Percentiles rank a stretch among this genome's conserved stretches.
Conservation (phyloP, 2,329 filamentous ascomycete species). For the Macrophomina pseudophaseolina region DNA sequence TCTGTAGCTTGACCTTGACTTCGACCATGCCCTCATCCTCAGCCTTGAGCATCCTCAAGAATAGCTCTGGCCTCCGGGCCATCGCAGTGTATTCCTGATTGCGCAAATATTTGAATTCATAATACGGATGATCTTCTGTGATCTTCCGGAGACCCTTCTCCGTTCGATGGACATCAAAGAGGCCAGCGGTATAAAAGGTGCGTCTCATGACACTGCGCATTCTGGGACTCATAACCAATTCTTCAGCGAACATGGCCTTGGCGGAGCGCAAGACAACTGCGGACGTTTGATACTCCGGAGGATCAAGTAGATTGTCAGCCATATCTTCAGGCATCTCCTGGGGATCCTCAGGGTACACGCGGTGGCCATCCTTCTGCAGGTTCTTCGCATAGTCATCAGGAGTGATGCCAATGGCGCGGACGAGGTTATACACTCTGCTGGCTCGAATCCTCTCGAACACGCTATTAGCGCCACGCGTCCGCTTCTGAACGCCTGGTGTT, state of each 20-base stretch:
- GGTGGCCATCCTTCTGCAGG: conserved; percentile 76
- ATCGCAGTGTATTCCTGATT: conserved; percentile 86
- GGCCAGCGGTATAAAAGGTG: conserved; percentile 81
- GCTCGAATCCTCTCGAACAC: conserved; percentile 84
- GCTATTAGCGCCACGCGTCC: conserved; percentile 80
- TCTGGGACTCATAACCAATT: conserved; percentile 84
- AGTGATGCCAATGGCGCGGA: conserved; percentile 87
- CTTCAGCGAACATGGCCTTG: conserved; percentile 87
- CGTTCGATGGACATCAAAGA: conserved; percentile 86
- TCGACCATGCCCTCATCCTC: conserved; percentile 93
- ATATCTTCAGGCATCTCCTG: conserved; percentile 80
- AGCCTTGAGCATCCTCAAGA: conserved; percentile 95
- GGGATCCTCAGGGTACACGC: conserved; percentile 84
- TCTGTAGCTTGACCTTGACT: conserved; percentile 78
- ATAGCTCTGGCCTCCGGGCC: conserved; percentile 83
- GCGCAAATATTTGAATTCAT: conserved; percentile 95
- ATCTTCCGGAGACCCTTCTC: conserved; percentile 94
- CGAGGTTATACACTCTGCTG: conserved; percentile 78
- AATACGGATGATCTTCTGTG: conserved; percentile 93
- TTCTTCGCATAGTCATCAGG: conserved; percentile 90
- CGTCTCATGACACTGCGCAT: conserved; percentile 86
- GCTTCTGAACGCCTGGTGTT: conserved; percentile 70
- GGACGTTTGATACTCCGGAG: conserved; percentile 75
- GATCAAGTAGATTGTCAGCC: conserved; percentile 76
- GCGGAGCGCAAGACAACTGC: conserved; percentile 78